phyloP scores from a whole-genome alignment of 1,139 yeast species.

The Casaregolazyma suthepensis region DNA sequence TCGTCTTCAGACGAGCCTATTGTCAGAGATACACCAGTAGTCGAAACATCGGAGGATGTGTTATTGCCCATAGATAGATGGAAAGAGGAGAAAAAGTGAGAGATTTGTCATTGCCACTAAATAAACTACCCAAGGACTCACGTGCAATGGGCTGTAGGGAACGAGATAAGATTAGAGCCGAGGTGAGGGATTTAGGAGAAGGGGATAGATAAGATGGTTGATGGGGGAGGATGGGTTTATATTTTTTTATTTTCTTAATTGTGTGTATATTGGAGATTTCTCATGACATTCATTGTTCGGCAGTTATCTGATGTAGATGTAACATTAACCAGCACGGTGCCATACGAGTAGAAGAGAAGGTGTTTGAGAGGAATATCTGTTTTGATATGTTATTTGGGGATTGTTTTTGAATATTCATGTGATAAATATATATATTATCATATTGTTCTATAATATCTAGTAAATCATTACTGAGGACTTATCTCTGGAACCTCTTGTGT shows the following conservation, averaged over 20 bases:
- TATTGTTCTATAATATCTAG: too few species aligned
- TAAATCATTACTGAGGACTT: too few species aligned
- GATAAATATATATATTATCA: too few species aligned
- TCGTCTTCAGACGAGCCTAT: slow-evolving; percentile 23
- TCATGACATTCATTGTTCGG: background rate
- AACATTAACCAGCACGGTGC: background rate
- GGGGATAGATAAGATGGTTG: background rate
- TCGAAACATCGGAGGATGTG: slow-evolving; percentile 29
- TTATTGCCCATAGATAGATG: slow-evolving; percentile 28
- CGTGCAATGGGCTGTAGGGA: background rate
- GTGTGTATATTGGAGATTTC: background rate
- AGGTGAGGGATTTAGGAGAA: background rate
- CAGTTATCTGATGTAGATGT: too few species aligned
- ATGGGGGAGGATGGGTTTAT: background rate
- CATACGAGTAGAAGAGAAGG: background rate
- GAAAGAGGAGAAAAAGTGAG: background rate
- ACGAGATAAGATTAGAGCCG: background rate
- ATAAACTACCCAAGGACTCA: background rate
- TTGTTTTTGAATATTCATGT: too few species aligned
- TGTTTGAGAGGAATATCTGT: background rate
- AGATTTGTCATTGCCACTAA: background rate
- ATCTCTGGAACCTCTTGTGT: too few species aligned
- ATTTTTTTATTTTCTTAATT: too few species aligned
- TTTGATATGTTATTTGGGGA: too few species aligned
- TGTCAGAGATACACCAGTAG: slow-evolving; percentile 18